Percentiles rank a stretch among this genome's conserved stretches.
These are phyloP conservation scores for Aspergillus sp. DNA, from an alignment of 2,329 filamentous ascomycete species.

Conservation along the genomic window DNA sequence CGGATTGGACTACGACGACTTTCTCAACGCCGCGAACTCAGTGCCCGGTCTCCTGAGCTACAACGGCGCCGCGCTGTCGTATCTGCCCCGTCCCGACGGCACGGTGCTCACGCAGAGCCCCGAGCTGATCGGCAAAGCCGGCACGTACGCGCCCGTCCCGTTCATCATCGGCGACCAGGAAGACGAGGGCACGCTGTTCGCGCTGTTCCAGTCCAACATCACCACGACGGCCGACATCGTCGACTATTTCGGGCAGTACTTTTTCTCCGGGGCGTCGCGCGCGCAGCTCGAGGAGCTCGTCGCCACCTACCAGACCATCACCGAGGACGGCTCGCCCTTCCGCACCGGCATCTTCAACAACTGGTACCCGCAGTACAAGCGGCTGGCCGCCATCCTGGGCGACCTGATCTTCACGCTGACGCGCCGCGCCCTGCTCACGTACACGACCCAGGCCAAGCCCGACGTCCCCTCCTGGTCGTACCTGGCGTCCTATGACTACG, in stretches of 20 bases:
- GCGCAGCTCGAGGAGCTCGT: slow-evolving; percentile 58
- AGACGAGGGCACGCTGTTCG: slow-evolving; percentile 76
- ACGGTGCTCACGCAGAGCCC: slow-evolving; percentile 61
- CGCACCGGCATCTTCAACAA: slow-evolving; percentile 67
- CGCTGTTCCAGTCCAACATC: slow-evolving; percentile 67
- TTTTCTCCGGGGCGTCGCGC: slow-evolving; percentile 58
- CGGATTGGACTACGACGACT: slow-evolving; percentile 44
- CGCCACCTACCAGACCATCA: slow-evolving; percentile 58
- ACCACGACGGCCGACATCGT: slow-evolving; percentile 60
- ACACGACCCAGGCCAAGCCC: slow-evolving; percentile 49
- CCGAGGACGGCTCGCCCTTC: slow-evolving; percentile 67
- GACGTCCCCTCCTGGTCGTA: slow-evolving; percentile 71
- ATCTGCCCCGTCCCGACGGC: slow-evolving; percentile 72
- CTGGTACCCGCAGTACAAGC: slow-evolving; percentile 74
- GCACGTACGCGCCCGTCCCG: slow-evolving; percentile 60
- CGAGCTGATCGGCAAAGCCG: slow-evolving; percentile 54
- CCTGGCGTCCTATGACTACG: slow-evolving; percentile 69
- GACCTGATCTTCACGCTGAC: slow-evolving; percentile 74
- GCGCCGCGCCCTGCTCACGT: slow-evolving; percentile 62
- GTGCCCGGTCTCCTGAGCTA: slow-evolving; percentile 69
- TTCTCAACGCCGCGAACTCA: slow-evolving; percentile 65
- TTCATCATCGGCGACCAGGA: slow-evolving; percentile 73
- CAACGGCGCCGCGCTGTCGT: slow-evolving; percentile 67
- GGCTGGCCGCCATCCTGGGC: slow-evolving; percentile 70
- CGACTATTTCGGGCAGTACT: slow-evolving; percentile 59